Evolutionary conservation across 768 basidiomycete species (phyloP).

Genomic region (Butyriboletus loyo): DNA sequence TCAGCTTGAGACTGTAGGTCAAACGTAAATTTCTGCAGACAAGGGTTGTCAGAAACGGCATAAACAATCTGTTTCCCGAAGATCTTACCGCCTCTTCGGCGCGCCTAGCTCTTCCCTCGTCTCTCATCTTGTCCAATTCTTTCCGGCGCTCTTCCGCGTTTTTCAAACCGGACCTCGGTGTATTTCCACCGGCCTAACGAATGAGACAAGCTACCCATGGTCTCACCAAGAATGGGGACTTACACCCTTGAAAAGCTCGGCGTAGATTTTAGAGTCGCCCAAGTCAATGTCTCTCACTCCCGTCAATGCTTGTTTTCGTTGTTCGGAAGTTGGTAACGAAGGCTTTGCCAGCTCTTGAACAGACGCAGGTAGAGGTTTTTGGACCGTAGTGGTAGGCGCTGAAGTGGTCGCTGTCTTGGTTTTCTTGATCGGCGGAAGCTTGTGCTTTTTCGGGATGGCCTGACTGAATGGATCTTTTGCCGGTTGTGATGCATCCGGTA

Average conservation of each 20-base stretch:
- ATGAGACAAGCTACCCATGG: neutral
- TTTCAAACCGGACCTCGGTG: constrained; percentile 44
- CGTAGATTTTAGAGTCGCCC: constrained; percentile 60
- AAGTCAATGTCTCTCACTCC: constrained; percentile 61
- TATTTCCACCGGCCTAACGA: constrained; percentile 40
- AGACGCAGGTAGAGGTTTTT: constrained; percentile 15
- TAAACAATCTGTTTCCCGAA: neutral
- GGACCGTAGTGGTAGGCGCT: constrained; percentile 23
- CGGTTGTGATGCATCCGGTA: constrained; percentile 23
- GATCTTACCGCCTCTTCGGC: constrained; percentile 50
- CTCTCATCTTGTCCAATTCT: constrained; percentile 66
- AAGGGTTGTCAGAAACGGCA: constrained; percentile 8
- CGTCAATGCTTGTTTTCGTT: constrained; percentile 41
- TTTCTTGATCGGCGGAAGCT: constrained; percentile 69
- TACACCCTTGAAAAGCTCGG: constrained; percentile 59
- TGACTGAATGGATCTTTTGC: constrained; percentile 25
- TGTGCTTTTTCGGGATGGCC: constrained; percentile 52
- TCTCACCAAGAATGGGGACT: constrained; percentile 13
- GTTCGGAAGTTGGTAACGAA: constrained; percentile 24
- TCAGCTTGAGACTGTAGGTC: constrained; percentile 59
- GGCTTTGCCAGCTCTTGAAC: constrained; percentile 28
- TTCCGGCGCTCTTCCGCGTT: constrained; percentile 67
- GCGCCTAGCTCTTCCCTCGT: constrained; percentile 61
- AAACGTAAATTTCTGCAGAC: constrained; percentile 44
- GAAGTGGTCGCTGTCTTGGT: constrained; percentile 41